Conservation (phyloP, 2,329 filamentous ascomycete genomes). For the Immersiporthe knoxdaviesiana region DNA sequence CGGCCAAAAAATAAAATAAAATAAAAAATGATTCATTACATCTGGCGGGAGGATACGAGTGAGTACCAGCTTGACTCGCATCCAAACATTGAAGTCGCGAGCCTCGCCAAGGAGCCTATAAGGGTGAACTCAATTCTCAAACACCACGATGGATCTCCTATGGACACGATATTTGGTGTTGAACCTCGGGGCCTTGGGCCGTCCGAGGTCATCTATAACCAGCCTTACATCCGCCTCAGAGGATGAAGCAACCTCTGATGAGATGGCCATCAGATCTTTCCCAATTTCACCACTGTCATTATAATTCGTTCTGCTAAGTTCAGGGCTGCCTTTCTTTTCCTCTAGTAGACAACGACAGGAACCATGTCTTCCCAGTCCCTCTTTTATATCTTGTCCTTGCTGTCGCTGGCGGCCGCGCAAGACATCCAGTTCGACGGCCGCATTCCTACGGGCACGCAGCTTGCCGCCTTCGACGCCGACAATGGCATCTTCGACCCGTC, state of each 20-base stretch:
- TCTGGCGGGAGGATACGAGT: not conserved
- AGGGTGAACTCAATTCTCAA: slow-evolving; percentile 23
- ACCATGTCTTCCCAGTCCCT: slow-evolving; percentile 21
- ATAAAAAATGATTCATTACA: not conserved
- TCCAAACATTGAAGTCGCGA: not conserved
- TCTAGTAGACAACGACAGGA: slow-evolving; percentile 10
- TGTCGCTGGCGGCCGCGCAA: slow-evolving; percentile 28
- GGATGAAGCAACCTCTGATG: not conserved
- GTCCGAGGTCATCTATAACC: slow-evolving; percentile 13
- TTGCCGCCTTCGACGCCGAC: slow-evolving; percentile 45
- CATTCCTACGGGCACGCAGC: slow-evolving; percentile 43
- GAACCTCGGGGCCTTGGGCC: not conserved
- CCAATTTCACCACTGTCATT: not conserved
- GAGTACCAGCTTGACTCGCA: not conserved
- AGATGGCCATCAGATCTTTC: slow-evolving; percentile 12
- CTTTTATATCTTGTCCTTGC: slow-evolving; percentile 13
- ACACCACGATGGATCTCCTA: slow-evolving; percentile 5
- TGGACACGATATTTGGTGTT: not conserved
- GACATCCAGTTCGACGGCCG: slow-evolving; percentile 51
- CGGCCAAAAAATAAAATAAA: no score
- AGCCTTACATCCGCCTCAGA: slow-evolving; percentile 3
- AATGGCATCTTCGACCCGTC: slow-evolving; percentile 53
- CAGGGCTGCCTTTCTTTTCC: slow-evolving; percentile 17
- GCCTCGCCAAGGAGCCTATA: slow-evolving; percentile 10
- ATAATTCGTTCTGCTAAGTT: slow-evolving; percentile 18